Evolutionary conservation across 78 protist species (phyloP).

Genomic region (slime mould (Dictyostelium discoideum)): DNA sequence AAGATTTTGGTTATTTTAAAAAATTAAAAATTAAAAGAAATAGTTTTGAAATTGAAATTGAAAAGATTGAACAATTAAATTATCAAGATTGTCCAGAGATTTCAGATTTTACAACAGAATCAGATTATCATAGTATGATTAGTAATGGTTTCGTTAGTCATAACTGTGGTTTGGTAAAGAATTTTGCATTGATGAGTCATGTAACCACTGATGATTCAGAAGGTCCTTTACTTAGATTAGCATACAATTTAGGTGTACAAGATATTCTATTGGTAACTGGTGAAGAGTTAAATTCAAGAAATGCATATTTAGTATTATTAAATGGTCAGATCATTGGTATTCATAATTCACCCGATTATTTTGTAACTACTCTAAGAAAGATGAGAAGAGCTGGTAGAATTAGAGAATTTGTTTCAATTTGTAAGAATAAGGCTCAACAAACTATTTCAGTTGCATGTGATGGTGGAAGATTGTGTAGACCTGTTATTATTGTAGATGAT

Average conservation of each 20-base stretch:
- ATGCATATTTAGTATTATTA: constrained; percentile 96
- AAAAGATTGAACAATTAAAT: background rate
- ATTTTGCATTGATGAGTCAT: constrained; percentile 97
- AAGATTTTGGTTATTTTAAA: constrained; percentile 2
- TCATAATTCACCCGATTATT: constrained; percentile 88
- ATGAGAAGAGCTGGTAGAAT: constrained; percentile 88
- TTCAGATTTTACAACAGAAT: constrained; percentile 31
- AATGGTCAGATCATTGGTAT: constrained; percentile 99
- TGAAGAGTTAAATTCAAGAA: constrained; percentile 67
- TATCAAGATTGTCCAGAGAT: constrained; percentile 63
- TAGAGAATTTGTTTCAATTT: constrained; percentile 88
- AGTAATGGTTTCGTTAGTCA: constrained; percentile 26
- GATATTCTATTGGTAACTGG: constrained; percentile 41
- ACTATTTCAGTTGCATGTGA: constrained; percentile 95
- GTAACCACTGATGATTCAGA: constrained; percentile 93
- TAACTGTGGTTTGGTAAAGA: constrained; percentile 98
- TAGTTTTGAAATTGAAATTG: background rate
- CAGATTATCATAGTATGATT: constrained; percentile 50
- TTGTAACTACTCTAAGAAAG: constrained; percentile 87
- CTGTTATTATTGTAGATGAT: constrained; percentile 96
- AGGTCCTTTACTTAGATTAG: constrained; percentile 63
- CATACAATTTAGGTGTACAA: constrained; percentile 60
- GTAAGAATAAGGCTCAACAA: constrained; percentile 91
- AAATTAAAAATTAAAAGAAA: constrained; percentile 7
- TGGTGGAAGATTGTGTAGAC: constrained; percentile 98